Conservation (phyloP, 805 yeast species). For the Myxozyma kluyveri region DNA sequence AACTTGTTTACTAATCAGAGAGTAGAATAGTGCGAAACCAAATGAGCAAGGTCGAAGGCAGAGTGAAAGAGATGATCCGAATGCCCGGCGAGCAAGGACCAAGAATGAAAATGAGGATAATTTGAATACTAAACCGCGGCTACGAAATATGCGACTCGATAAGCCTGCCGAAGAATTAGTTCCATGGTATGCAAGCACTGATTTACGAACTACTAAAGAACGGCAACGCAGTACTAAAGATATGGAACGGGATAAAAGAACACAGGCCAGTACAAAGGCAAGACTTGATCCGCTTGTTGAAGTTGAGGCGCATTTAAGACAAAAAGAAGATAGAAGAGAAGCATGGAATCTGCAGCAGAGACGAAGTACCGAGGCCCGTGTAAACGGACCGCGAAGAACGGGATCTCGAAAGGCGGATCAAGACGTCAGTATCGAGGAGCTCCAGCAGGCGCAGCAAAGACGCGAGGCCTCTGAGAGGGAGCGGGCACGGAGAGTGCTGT, state of each 20-base stretch:
- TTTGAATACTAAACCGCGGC: neutral
- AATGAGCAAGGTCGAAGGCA: too few relatives aligned
- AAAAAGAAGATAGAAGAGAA: too few relatives aligned
- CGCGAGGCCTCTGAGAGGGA: conserved; percentile 15
- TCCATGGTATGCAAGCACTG: conserved; percentile 23
- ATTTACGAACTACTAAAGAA: neutral
- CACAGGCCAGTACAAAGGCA: conserved; percentile 5
- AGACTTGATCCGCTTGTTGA: conserved; percentile 15
- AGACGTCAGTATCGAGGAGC: conserved; percentile 6
- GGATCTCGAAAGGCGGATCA: neutral
- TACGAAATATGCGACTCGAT: neutral
- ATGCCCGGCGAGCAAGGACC: too few relatives aligned
- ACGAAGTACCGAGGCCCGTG: too few relatives aligned
- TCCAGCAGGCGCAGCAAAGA: conserved; percentile 9
- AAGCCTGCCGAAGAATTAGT: neutral
- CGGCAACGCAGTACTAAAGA: conserved; percentile 3
- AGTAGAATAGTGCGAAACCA: too few relatives aligned
- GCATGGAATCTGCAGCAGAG: too few relatives aligned
- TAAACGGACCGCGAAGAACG: conserved; percentile 3
- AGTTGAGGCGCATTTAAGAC: conserved; percentile 8
- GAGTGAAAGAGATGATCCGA: too few relatives aligned
- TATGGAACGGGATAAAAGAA: conserved; percentile 1
- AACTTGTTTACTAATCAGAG: too few relatives aligned
- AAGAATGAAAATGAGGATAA: neutral
- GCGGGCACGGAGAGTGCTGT: conserved; percentile 7